These are phyloP conservation scores for Tuber calosporum DNA, from an alignment of 495 filamentous ascomycete species.

Conservation along the genomic window DNA sequence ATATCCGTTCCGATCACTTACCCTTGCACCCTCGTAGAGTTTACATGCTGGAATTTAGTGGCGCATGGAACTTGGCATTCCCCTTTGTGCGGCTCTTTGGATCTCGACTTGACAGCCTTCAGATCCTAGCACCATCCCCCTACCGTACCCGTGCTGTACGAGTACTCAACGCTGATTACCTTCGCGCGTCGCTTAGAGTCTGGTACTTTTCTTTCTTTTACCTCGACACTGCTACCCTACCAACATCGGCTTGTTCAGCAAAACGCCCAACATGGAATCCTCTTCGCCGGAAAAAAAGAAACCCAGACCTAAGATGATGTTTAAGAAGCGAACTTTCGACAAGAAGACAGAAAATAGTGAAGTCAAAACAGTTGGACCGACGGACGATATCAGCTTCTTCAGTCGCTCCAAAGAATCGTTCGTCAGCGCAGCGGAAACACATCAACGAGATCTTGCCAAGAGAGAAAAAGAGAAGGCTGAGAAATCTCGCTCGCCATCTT, in stretches of 20 bases:
- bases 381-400: constrained; percentile 25
- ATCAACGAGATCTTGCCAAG: constrained; percentile 8
- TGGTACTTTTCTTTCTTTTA: constrained; percentile 21
- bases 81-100: background rate
- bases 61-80: background rate
- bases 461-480: constrained; percentile 10
- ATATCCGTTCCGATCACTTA: no score
- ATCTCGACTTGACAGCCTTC: background rate
- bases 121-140: background rate
- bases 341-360: background rate
- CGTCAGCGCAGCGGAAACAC: constrained; percentile 3
- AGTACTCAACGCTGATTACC: background rate
- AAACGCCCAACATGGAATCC: constrained; percentile 22
- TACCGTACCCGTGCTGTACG: no score
- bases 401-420: constrained; percentile 25
- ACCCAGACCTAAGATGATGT: constrained; percentile 21
- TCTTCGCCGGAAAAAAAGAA: constrained; percentile 12
- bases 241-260: background rate
- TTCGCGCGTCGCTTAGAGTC: constrained; percentile 33
- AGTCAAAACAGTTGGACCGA: background rate
- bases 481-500: constrained; percentile 9
- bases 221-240: constrained; percentile 2
- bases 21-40: no score
- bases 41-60: background rate
- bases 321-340: constrained; percentile 25